Evolutionary conservation across 345 rosid genomes (phyloP), one percentile per base, ranked within the genome.

Genomic region (Gossypium stocksii): DNA sequence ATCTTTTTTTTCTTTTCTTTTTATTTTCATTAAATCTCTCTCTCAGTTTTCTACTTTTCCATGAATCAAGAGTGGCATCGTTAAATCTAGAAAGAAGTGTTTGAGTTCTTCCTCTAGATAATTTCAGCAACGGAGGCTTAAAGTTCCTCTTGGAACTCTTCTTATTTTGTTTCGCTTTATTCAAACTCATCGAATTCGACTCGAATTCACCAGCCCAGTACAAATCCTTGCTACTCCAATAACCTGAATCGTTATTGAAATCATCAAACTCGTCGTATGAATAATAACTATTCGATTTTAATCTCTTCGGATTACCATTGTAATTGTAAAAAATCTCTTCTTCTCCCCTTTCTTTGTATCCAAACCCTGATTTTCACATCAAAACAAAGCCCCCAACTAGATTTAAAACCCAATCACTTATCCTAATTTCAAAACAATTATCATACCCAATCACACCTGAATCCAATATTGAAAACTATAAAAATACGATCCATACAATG

Each of bases 81-180:
- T 75, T 79, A 38, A 83, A 88, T 81, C 85, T 86, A 20, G 91
- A 83, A 56, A 91, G 95, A 78, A 79, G 85, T 61, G 56, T 76
- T 43, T 84, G 84, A 49, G 77, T 74, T 76, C 91, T 83, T 11
- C 85, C 85, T 2, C 89, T 85, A 9, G 90, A 86, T 11, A 92
- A 86, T 73, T 81, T 86, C 56, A 81, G 48, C 45, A 73, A 12
- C 9, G 83, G 78, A 46, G 82, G 75, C 7, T 70, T 78, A 76
- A 71, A 73, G 77, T 76, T 86, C 17, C 57, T 73, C 12, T 62
- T 68, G 9, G 66, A 48, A 61, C 83, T 71, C 17, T 70, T 80
- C 13, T 82, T 84, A 76, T 81, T 71, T 34, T 77, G 77, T 8
- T 58, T 74, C 5, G 61, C 48, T 51, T 68, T 52, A 41, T 71